These are phyloP conservation scores for Penstemon davidsonii DNA, from an alignment of 257 asterid species.

Conservation along the genomic window DNA sequence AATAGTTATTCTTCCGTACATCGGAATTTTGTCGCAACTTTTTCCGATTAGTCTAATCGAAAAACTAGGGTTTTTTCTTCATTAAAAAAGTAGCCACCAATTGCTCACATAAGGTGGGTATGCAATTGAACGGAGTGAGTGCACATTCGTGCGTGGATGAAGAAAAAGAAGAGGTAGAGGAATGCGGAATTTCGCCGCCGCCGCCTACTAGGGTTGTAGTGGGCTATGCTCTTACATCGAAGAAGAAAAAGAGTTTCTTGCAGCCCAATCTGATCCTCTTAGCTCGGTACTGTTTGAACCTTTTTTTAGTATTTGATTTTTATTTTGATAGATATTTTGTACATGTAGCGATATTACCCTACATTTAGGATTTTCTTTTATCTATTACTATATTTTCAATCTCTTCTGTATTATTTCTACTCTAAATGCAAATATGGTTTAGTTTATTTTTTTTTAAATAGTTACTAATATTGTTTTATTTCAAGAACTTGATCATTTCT, in stretches of 20 bases:
- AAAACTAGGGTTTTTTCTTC: conserved; percentile 18
- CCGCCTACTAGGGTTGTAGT: conserved; percentile 45
- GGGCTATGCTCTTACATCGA: conserved; percentile 70
- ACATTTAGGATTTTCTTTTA: no score
- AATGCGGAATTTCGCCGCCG: conserved; percentile 26
- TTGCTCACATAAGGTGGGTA: conserved; percentile 1
- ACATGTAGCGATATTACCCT: no score
- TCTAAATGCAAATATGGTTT: no score
- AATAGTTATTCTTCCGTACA: conserved; percentile 6
- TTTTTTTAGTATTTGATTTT: no score
- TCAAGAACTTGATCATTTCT: no score
- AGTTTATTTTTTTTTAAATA: not conserved
- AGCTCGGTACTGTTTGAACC: conserved; percentile 47
- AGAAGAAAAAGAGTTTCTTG: conserved; percentile 69
- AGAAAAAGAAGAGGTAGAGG: conserved; percentile 29
- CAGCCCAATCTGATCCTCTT: conserved; percentile 54
- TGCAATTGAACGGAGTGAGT: conserved; percentile 37
- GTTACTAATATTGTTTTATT: no score
- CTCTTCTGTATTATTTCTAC: no score
- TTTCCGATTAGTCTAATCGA: conserved; percentile 1
- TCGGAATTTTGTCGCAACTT: not conserved
- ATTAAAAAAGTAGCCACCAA: not conserved
- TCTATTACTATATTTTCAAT: no score
- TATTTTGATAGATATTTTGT: no score
- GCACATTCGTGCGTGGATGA: conserved; percentile 31